Evolutionary conservation across 768 basidiomycete species (phyloP), one percentile per base, ranked within the genome.

Genomic region (Collybia sp.): DNA sequence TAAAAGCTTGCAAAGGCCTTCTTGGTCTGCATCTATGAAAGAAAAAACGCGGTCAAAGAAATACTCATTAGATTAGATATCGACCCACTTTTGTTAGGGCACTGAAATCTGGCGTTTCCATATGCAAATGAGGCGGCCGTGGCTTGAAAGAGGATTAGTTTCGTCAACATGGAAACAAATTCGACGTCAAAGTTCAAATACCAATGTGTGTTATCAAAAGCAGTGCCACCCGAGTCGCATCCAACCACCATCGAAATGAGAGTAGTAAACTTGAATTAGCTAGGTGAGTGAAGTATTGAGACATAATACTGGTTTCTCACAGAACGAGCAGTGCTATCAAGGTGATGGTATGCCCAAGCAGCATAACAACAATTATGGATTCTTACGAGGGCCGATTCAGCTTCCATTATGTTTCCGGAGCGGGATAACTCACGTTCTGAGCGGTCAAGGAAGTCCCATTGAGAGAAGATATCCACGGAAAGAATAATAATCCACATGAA

Each of bases 231-330:
- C 79, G 70, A 10, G 76, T 73, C 1, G 66, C 68, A 53, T 83
- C 82, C 3, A 81, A 56, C 78, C 78, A 82, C 12, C 63, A 53
- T 33, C 77, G 68, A 40, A 80, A 82, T 34, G 61, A 48, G 1
- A 74, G 55, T 31, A 79, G 53, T 18, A 80, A 60, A 48, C 79
- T 80, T 36, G 3, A 20, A 32, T 30, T 18, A 38, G 12, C 18
- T 18, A 44, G 39, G 18, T 39, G 31, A 33, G 25, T 37, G 43
- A 46, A 46, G 48, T 8, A 45, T 8, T 40, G 40, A 42, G 33
- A 57, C 43, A 13, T n/a, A 34, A 17, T 19, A 6, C 2, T 42
- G 12, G 39, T 38, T 42, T 40, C 72, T 33, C 44, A 76, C 77
- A 79, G 56, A 12, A 72, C 43, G 35, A 75, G 73, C 33, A 75